A percentile compares a stretch with the other conserved stretches of the same genome.
These are phyloP conservation scores for Sodiomyces alkalinus DNA, from an alignment of 2,329 filamentous ascomycete species.

Conservation along the genomic window DNA sequence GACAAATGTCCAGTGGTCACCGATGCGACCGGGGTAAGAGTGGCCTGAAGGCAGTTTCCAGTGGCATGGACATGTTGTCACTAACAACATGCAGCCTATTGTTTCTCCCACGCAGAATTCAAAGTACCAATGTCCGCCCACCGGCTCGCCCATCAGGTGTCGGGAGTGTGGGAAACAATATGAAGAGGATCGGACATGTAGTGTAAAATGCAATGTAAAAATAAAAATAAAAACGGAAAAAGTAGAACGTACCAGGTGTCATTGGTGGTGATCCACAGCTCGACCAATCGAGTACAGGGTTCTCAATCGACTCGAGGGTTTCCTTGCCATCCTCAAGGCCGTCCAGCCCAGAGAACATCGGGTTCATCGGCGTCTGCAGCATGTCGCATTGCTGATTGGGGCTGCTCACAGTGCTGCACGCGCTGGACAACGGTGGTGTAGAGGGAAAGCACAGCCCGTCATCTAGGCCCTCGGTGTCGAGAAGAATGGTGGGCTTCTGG, in stretches of 20 bases:
- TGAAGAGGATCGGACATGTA: no score
- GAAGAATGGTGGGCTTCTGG: slow-evolving; percentile 62
- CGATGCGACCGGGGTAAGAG: no score
- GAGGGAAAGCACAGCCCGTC: slow-evolving; percentile 61
- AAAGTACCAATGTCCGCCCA: no score
- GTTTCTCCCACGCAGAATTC: no score
- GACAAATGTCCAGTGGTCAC: no score
- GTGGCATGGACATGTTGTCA: no score
- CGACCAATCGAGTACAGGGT: slow-evolving; percentile 64
- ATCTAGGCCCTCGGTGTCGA: slow-evolving; percentile 61
- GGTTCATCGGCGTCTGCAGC: slow-evolving; percentile 70
- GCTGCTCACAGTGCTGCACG: slow-evolving; percentile 75
- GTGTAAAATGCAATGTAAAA: slow-evolving; percentile 1
- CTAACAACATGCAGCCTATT: no score
- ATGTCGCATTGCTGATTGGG: slow-evolving; percentile 65
- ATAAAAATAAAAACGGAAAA: slow-evolving; percentile 4
- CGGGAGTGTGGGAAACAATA: no score
- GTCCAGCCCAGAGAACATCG: slow-evolving; percentile 59
- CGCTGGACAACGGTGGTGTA: slow-evolving; percentile 74
- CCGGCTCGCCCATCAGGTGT: no score
- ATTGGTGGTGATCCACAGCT: slow-evolving; percentile 68
- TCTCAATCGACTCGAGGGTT: slow-evolving; percentile 56
- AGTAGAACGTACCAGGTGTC: slow-evolving; percentile 81
- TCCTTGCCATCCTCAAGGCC: slow-evolving; percentile 52
- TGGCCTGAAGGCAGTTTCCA: no score